These are phyloP conservation scores for Colletotrichum nymphaeae DNA, from an alignment of 2,329 filamentous ascomycete species.

Conservation along the genomic window DNA sequence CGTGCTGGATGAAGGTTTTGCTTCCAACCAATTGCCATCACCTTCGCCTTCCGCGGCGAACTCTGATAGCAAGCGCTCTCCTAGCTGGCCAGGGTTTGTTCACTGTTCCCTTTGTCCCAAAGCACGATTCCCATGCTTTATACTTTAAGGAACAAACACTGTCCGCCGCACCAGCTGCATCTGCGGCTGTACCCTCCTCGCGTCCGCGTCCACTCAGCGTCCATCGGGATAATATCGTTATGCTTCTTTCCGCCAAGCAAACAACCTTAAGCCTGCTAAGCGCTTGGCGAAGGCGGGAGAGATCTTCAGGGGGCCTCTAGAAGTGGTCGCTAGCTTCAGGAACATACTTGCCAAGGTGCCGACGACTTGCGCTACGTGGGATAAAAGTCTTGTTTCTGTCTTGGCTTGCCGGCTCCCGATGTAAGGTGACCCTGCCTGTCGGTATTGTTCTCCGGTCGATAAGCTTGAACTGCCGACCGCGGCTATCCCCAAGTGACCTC, in stretches of 20 bases:
- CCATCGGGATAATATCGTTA: not conserved
- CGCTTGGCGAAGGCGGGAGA: conserved; percentile 1
- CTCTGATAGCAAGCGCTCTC: not conserved
- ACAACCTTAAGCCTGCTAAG: conserved; percentile 1
- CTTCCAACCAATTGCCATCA: not conserved
- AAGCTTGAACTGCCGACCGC: conserved; percentile 4
- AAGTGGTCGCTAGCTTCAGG: not conserved
- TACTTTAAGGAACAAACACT: conserved; percentile 17
- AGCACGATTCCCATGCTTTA: not conserved
- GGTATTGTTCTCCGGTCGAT: not conserved
- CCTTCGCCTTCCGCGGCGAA: not conserved
- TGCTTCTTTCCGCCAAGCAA: not conserved
- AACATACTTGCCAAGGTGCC: conserved; percentile 6
- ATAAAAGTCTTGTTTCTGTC: not conserved
- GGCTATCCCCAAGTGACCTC: not conserved
- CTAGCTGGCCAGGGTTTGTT: too few relatives aligned
- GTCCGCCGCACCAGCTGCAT: conserved; percentile 15
- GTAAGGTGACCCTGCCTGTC: not conserved
- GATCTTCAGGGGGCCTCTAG: conserved; percentile 23
- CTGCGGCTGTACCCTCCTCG: not conserved
- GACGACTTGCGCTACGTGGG: not conserved
- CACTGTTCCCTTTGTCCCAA: not conserved
- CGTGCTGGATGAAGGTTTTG: not conserved
- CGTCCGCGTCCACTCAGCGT: not conserved
- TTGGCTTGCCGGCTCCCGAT: not conserved